These are phyloP conservation scores for Guyanaporus albipodus DNA, from an alignment of 768 basidiomycete species.

Conservation along the genomic window DNA sequence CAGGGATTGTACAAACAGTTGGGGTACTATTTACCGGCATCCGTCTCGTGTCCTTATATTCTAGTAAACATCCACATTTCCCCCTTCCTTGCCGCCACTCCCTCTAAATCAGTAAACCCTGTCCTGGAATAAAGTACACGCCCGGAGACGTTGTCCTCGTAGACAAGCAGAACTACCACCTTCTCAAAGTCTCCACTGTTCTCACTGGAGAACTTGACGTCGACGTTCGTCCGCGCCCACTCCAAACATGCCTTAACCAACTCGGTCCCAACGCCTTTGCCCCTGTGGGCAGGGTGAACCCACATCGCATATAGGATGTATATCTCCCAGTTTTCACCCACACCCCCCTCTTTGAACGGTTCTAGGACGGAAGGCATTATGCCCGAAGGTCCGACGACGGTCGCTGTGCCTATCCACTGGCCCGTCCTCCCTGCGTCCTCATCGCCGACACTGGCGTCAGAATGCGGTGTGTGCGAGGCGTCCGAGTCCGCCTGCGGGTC, in stretches of 20 bases:
- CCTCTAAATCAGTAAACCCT: slow-evolving; percentile 19
- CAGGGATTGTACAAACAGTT: neutral
- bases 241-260: slow-evolving; percentile 20
- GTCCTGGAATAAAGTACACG: slow-evolving; percentile 17
- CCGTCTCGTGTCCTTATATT: slow-evolving; percentile 27
- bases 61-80: slow-evolving; percentile 20
- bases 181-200: slow-evolving; percentile 7
- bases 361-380: neutral
- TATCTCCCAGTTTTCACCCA: slow-evolving; percentile 15
- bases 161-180: slow-evolving; percentile 16
- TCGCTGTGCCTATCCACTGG: slow-evolving; percentile 22
- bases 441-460: neutral
- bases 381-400: slow-evolving; percentile 13
- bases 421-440: neutral
- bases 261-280: slow-evolving; percentile 16
- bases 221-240: slow-evolving; percentile 22
- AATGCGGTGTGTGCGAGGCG: neutral
- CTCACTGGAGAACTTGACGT: slow-evolving; percentile 4
- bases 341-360: slow-evolving; percentile 12
- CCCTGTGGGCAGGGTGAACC: slow-evolving; percentile 28
- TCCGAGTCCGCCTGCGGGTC: no score
- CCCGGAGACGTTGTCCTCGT: slow-evolving; percentile 13
- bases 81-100: slow-evolving; percentile 5
- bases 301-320: slow-evolving; percentile 26
- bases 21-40: no score